These are phyloP conservation scores for Chalaropsis thielavioides DNA, from an alignment of 2,329 filamentous ascomycete genomes.

Conservation along the genomic window DNA sequence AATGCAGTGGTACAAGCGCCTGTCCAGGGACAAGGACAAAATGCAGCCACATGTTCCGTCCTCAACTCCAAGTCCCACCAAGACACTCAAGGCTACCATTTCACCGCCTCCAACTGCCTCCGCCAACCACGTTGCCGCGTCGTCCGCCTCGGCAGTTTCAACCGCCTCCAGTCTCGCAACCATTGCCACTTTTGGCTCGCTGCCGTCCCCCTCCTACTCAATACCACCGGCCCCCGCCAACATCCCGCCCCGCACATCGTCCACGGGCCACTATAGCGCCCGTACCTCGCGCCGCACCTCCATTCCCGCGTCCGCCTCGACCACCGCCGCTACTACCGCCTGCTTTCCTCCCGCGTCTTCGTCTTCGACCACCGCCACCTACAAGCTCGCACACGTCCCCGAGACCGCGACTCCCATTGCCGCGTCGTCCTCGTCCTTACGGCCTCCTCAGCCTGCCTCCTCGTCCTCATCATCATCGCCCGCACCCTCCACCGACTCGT, in stretches of 20 bases:
- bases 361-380: not conserved
- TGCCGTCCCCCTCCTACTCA: conserved; percentile 10
- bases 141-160: conserved; percentile 8
- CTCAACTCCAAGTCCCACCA: conserved; percentile 4
- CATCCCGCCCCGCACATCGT: conserved; percentile 16
- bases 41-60: conserved; percentile 1
- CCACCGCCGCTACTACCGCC: not conserved
- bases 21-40: conserved; percentile 18
- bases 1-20: conserved; percentile 22
- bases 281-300: not conserved
- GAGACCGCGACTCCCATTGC: conserved; percentile 1
- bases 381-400: conserved; percentile 15
- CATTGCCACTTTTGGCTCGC: conserved; percentile 15
- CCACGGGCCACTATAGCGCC: conserved; percentile 5
- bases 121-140: not conserved
- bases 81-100: not conserved
- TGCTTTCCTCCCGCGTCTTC: not conserved
- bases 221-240: not conserved
- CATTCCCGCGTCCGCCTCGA: not conserved
- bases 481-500: conserved; percentile 13
- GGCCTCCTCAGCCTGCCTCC: conserved; percentile 1
- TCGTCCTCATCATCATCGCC: conserved; percentile 10
- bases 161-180: conserved; percentile 14
- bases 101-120: not conserved
- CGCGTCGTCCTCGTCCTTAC: not conserved